A percentile compares a stretch with the other conserved stretches of the same genome.
These are phyloP conservation scores for Leptodermis oblonga DNA, from an alignment of 257 asterid species.

Conservation along the genomic window DNA sequence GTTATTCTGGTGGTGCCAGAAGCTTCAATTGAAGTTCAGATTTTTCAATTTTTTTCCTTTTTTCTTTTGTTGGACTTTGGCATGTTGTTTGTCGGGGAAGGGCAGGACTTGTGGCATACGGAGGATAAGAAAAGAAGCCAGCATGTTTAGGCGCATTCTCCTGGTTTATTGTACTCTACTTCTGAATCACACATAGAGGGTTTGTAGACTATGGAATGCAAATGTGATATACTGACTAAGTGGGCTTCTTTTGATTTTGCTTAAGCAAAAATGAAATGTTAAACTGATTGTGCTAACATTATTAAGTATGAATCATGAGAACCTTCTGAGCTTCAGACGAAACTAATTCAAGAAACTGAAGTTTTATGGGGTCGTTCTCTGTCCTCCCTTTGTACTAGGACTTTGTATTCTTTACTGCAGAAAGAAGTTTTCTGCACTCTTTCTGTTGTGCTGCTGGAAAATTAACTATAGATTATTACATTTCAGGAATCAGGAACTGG, in stretches of 20 bases:
- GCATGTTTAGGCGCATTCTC: not conserved
- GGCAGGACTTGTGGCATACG: not conserved
- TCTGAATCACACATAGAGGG: not conserved
- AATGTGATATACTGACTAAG: not conserved
- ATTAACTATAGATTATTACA: not conserved
- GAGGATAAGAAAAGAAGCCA: not conserved
- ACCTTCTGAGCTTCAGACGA: not conserved
- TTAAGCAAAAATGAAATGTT: not conserved
- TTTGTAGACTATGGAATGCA: not conserved
- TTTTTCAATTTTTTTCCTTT: not conserved
- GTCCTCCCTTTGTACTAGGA: not conserved
- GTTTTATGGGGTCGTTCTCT: not conserved
- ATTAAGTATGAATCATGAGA: not conserved
- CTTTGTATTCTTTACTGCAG: not conserved
- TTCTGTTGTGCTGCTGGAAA: not conserved
- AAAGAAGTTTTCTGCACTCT: not conserved
- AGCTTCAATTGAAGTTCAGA: not conserved
- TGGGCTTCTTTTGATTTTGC: not conserved
- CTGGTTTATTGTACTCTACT: not conserved
- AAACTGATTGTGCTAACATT: not conserved
- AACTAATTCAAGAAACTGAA: not conserved
- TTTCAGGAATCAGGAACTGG: constrained; percentile 70
- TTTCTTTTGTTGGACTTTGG: not conserved
- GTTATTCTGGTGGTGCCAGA: not conserved
- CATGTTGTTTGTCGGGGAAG: not conserved